Evolutionary conservation across 2,329 filamentous ascomycete genomes (phyloP).

Genomic region (Calonectria henricotiae): DNA sequence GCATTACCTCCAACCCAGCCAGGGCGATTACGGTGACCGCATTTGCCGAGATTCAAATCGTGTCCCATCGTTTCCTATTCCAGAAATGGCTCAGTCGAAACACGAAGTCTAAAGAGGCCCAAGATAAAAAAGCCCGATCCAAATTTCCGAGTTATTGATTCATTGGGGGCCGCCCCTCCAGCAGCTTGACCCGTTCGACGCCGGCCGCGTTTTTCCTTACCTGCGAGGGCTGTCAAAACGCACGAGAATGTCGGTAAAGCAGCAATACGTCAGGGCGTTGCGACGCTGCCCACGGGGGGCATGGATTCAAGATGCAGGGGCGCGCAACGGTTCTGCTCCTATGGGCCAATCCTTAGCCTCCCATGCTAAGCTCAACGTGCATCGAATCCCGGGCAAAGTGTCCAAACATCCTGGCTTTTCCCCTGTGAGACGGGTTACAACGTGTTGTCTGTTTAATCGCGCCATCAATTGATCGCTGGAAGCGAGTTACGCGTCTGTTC

Average conservation of each 20-base stretch:
- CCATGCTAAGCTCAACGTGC: constrained; percentile 20
- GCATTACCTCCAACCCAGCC: background rate
- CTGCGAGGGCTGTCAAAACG: background rate
- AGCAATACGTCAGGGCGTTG: background rate
- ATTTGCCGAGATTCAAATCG: constrained; percentile 27
- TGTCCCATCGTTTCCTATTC: constrained; percentile 6
- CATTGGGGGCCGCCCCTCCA: background rate
- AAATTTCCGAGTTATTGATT: constrained; percentile 11
- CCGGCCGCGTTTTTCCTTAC: background rate
- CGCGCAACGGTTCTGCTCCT: background rate
- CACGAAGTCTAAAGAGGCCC: constrained; percentile 14
- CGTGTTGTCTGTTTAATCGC: constrained; percentile 11
- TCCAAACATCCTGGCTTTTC: background rate
- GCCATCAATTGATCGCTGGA: constrained; percentile 4
- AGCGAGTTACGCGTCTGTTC: background rate
- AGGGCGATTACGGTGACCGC: constrained; percentile 1
- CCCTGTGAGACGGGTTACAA: background rate
- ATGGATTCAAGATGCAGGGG: constrained; percentile 2
- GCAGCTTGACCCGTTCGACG: background rate
- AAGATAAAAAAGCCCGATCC: constrained; percentile 13
- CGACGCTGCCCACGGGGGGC: background rate
- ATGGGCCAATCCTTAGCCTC: constrained; percentile 2
- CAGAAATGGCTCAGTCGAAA: constrained; percentile 10
- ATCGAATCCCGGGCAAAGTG: background rate
- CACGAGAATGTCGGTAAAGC: too few species aligned